Evolutionary conservation across 2,329 filamentous ascomycete species (phyloP).

Genomic region (Thyridium curvatum): DNA sequence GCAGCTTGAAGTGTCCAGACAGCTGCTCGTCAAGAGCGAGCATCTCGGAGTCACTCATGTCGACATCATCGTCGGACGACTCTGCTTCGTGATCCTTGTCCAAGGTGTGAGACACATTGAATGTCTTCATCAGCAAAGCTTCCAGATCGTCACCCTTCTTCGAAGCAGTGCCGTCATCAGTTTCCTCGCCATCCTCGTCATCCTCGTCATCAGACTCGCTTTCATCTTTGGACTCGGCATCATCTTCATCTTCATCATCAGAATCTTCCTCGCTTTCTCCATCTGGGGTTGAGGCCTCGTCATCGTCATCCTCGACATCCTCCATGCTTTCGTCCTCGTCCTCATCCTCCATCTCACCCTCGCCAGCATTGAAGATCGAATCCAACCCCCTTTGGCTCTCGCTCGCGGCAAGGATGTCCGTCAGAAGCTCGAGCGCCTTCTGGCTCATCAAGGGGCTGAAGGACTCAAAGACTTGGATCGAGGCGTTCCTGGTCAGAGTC

Average conservation of each 20-base stretch:
- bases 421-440: slow-evolving; percentile 60
- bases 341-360: slow-evolving; percentile 50
- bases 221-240: slow-evolving; percentile 32
- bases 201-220: slow-evolving; percentile 30
- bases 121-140: slow-evolving; percentile 68
- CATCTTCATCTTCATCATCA: slow-evolving; percentile 44
- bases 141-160: slow-evolving; percentile 58
- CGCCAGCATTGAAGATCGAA: slow-evolving; percentile 71
- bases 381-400: slow-evolving; percentile 81
- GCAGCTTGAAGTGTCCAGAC: slow-evolving; percentile 74
- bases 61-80: slow-evolving; percentile 57
- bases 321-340: slow-evolving; percentile 36
- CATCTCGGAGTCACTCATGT: slow-evolving; percentile 98
- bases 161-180: slow-evolving; percentile 21
- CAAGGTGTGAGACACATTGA: slow-evolving; percentile 36
- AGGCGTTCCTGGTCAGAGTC: slow-evolving; percentile 75
- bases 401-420: slow-evolving; percentile 66
- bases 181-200: slow-evolving; percentile 38
- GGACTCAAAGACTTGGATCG: slow-evolving; percentile 79
- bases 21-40: slow-evolving; percentile 79
- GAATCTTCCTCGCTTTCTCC: slow-evolving; percentile 26
- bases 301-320: slow-evolving; percentile 25
- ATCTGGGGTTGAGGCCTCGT: too few relatives aligned
- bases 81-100: slow-evolving; percentile 53
- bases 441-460: slow-evolving; percentile 71